Evolutionary conservation across 192 early-diverging fungal genomes (phyloP), one percentile per base, ranked within the genome.

Genomic region (Phlyctochytrium planicorne): DNA sequence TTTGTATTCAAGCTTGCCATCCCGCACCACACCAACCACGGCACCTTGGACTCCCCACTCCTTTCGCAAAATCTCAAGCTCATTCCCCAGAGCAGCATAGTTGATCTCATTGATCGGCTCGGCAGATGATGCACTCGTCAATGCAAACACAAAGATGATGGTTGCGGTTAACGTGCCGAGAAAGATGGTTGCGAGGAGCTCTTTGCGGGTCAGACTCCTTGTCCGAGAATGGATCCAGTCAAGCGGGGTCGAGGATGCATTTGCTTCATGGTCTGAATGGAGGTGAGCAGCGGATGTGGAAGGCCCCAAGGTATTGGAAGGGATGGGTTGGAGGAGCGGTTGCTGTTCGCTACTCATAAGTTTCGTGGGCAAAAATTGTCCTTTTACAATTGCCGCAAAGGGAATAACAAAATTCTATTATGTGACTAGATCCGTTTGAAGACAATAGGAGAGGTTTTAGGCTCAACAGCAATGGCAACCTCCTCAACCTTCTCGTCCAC

Each of bases 11-110:
- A 67, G 65, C 31, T 59, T 24, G 30, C 60, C 52, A 4, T 69
- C 35, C 17, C 35, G 24, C 25, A 69, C 68, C 17, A 63, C 61
- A 3, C 59, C 68, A 1, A 69, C 61, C 3, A 53, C 68, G 14
- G 30, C 23, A 23, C 68, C 68, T 1, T 20, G 62, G 23, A 69
- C 68, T 3, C 36, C 6, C 33, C 40, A 69, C 10, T 67, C 47
- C 34, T 65, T 59, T 14, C 52, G 33, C 31, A 64, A 17, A 16
- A 25, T 3, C 35, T 64, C 63, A 16, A 64, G 33, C 35, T 64
- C 35, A 20, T 47, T 47, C 40, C 10, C 20, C 40, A 47, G 20
- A 47, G 40, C 40, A 20, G 40, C 40, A 47, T 47, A 47, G 40
- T 47, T 47, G 40, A 47, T 47, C 40, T 47, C 40, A 6, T 47